Evolutionary conservation across 805 yeast species (phyloP).

Genomic region (Cyberlindnera subsufficiens): DNA sequence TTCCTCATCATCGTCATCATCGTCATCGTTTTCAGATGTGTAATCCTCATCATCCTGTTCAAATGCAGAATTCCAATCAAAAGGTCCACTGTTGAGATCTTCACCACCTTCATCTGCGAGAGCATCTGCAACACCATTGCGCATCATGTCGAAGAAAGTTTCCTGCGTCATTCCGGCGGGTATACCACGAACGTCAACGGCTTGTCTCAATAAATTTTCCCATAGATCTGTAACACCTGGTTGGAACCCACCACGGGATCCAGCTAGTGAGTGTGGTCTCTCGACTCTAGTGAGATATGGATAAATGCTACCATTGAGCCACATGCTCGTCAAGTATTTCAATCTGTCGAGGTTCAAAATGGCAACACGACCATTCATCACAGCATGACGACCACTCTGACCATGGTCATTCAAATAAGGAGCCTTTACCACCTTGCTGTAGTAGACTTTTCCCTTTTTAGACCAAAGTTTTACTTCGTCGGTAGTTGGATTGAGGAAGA

Average conservation of each 20-base stretch:
- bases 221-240: constrained; percentile 3
- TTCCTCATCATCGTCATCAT: constrained; percentile 6
- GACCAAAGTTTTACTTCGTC: constrained; percentile 25
- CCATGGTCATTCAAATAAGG: constrained; percentile 76
- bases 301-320: constrained; percentile 56
- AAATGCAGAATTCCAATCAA: neutral
- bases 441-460: constrained; percentile 19
- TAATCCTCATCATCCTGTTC: constrained; percentile 10
- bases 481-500: constrained; percentile 30
- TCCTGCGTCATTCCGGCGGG: neutral
- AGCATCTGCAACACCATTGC: neutral
- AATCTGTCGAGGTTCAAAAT: constrained; percentile 48
- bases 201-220: no score
- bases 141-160: neutral
- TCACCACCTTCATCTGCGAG: constrained; percentile 3
- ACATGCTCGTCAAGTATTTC: constrained; percentile 47
- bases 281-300: constrained; percentile 35
- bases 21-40: constrained; percentile 19
- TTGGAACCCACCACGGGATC: constrained; percentile 1
- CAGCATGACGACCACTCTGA: constrained; percentile 55
- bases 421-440: constrained; percentile 41
- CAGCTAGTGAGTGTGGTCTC: neutral
- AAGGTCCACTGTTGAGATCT: neutral
- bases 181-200: no score
- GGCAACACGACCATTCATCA: constrained; percentile 51